phyloP scores from a whole-genome alignment of 352 stramenopile species.

The Pythium aristosporum region DNA sequence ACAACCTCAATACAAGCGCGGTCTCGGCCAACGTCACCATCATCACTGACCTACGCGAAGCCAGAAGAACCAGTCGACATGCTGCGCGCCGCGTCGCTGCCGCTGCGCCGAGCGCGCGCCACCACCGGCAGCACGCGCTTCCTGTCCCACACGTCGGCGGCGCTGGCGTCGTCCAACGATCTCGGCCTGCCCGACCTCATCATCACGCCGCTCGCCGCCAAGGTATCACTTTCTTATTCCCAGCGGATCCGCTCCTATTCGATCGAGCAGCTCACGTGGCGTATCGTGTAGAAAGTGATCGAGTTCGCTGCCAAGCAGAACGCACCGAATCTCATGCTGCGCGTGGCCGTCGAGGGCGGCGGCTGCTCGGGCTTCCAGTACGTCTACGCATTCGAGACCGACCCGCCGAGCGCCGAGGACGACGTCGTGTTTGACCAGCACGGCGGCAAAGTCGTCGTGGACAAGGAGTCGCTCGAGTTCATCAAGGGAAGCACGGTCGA shows the following conservation, averaged over 20 bases:
- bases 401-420: slow-evolving; percentile 48
- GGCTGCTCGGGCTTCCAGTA: slow-evolving; percentile 95
- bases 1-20: not conserved
- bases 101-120: slow-evolving; percentile 11
- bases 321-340: slow-evolving; percentile 63
- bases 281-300: slow-evolving; percentile 44
- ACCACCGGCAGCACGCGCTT: slow-evolving; percentile 5
- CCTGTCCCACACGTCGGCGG: slow-evolving; percentile 14
- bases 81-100: not conserved
- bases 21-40: not conserved
- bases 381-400: slow-evolving; percentile 86
- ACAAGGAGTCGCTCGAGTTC: slow-evolving; percentile 93
- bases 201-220: slow-evolving; percentile 17
- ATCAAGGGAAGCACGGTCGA: slow-evolving; percentile 94
- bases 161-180: not conserved
- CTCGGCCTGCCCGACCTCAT: slow-evolving; percentile 16
- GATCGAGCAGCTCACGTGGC: not conserved
- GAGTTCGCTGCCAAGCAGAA: slow-evolving; percentile 61
- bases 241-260: not conserved
- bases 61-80: not conserved
- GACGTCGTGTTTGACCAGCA: slow-evolving; percentile 85
- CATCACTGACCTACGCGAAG: not conserved
- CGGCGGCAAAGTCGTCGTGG: slow-evolving; percentile 86
- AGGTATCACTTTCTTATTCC: slow-evolving; percentile 8
- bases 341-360: slow-evolving; percentile 89